A percentile compares a stretch with the other conserved stretches of the same genome.
These are phyloP conservation scores for Punctularia strigosozonata DNA, from an alignment of 768 basidiomycete genomes.

Conservation along the genomic window DNA sequence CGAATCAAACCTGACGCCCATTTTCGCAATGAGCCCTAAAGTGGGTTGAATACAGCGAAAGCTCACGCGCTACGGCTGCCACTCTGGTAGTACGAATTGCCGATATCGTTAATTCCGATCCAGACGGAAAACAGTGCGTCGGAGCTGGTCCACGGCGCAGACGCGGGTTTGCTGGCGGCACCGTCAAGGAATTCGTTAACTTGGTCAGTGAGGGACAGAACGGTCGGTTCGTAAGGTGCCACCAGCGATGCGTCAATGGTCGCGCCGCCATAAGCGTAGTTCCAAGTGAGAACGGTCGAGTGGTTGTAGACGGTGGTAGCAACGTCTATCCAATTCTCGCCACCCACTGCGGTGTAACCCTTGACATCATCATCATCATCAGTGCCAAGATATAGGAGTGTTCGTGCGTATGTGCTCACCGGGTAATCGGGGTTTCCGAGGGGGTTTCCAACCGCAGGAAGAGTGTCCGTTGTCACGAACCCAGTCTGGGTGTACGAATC, in stretches of 20 bases:
- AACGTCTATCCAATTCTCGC: constrained; percentile 50
- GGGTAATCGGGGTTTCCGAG: constrained; percentile 45
- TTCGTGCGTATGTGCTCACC: constrained; percentile 7
- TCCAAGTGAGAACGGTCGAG: constrained; percentile 44
- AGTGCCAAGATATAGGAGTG: neutral
- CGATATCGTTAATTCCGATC: constrained; percentile 66
- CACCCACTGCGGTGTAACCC: constrained; percentile 41
- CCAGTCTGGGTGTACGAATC: constrained; percentile 52
- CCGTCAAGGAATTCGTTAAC: constrained; percentile 43
- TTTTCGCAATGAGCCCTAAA: constrained; percentile 1
- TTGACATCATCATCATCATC: constrained; percentile 1
- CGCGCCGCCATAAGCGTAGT: constrained; percentile 58
- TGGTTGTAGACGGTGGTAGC: constrained; percentile 40
- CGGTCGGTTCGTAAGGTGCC: constrained; percentile 35
- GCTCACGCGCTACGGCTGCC: constrained; percentile 40
- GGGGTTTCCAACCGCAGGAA: constrained; percentile 34
- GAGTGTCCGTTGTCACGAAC: constrained; percentile 27
- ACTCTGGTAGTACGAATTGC: constrained; percentile 34
- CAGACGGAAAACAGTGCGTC: constrained; percentile 56
- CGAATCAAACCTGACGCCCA: constrained; percentile 32
- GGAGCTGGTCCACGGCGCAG: constrained; percentile 40
- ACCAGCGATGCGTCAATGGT: constrained; percentile 52
- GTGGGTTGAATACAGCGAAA: neutral
- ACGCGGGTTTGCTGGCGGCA: constrained; percentile 34
- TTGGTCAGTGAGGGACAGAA: constrained; percentile 47